Evolutionary conservation across 257 asterid genomes (phyloP), one percentile per base, ranked within the genome.

Genomic region (Forsythia suspensa): DNA sequence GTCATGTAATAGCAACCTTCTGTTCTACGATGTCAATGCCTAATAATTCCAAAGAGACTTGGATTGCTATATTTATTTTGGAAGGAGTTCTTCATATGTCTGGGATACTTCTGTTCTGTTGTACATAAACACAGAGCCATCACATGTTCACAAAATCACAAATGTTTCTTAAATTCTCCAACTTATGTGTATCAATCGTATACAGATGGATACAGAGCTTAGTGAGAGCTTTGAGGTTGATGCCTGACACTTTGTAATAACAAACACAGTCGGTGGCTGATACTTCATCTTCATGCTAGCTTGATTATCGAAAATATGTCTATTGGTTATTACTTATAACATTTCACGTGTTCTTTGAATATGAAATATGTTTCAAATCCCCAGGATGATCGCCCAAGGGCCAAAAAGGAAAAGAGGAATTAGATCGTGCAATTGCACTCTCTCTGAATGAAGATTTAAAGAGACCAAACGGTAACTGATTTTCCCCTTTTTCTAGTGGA

Each of bases 391-490:
- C 90, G 86, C 16, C 42, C 96, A 70, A 86, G 92, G 71, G 78
- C 86, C 67, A 82, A 73, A 61, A 90, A 84, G 84, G 97, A 94
- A 61, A 88, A 72, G 96, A 92, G 83, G 99, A 96, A 81, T 73
- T 96, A 67, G 97, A 96, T 72, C 93, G 92, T 66, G 98, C 98
- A 59, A 89, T 89, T 81, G 95, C 96, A 36, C 95, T 87, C 51
- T 92, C 99, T 79, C 77, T 91, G 79, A 86, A 92, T 37, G 99
- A 94, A 80, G 94, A 88, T 86, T 81, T 87, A 71, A 90, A 85
- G 84, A 85, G 88, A 78, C 93, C 97, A 75, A 86, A 77, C 68
- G 98, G 94, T 92, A 78, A 51, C 69, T 57, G 29, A 16, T 63
- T 24, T 63, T 63, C 0, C 16, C 68, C 70, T 11, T 63, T n/a